Percentiles rank a stretch among this genome's conserved stretches.
Evolutionary conservation across 2,329 filamentous ascomycete genomes (phyloP).

Genomic region (Massarina eburnea): DNA sequence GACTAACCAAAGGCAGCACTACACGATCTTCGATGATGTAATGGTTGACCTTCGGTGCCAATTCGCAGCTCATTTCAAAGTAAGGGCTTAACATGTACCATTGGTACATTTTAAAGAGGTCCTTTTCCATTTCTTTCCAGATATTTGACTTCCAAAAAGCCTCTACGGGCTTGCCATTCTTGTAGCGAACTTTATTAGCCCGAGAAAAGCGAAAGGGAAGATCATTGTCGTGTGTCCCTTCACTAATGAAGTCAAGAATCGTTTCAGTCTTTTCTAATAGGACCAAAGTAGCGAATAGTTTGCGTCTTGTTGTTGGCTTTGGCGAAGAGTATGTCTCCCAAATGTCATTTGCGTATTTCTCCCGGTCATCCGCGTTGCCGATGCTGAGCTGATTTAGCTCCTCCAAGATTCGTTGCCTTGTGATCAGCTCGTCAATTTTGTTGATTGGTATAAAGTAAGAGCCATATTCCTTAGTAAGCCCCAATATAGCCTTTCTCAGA

Average conservation of each 20-base stretch:
- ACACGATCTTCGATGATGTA: background rate
- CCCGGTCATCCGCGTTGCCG: background rate
- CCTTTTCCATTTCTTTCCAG: background rate
- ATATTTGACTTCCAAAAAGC: background rate
- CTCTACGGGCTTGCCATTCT: background rate
- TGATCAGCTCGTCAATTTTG: background rate
- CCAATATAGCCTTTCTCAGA: background rate
- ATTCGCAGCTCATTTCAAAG: constrained; percentile 3
- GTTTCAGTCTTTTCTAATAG: constrained; percentile 1
- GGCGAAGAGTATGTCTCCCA: background rate
- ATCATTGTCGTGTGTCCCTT: constrained; percentile 1
- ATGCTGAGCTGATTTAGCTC: background rate
- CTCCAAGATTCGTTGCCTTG: background rate
- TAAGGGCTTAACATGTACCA: constrained; percentile 2
- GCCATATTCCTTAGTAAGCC: background rate
- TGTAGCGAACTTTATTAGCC: background rate
- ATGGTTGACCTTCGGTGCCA: background rate
- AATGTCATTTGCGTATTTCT: background rate
- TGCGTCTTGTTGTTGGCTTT: background rate
- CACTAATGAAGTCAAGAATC: constrained; percentile 1
- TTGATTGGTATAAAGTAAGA: background rate
- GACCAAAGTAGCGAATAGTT: constrained; percentile 5
- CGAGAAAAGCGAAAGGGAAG: constrained; percentile 3
- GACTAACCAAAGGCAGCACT: constrained; percentile 2
- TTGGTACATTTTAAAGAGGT: constrained; percentile 4